Evolutionary conservation across 306 rosid genomes (phyloP).

Genomic region (Dicorynia guianensis): DNA sequence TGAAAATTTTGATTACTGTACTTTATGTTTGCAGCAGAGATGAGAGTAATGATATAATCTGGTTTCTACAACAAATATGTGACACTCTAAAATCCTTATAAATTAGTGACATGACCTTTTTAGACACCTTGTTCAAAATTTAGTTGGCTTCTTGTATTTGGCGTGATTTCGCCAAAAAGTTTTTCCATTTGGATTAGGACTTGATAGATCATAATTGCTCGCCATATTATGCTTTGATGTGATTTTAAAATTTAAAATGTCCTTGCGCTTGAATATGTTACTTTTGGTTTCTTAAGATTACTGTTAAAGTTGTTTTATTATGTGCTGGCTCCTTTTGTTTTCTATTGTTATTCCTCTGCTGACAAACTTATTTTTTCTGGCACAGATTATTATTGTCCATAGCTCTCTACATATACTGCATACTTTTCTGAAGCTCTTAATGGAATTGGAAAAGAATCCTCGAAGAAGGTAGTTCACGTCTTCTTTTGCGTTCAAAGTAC

Average conservation of each 20-base stretch:
- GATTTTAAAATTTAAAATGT: not conserved
- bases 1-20: too few relatives aligned
- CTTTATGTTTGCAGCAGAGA: too few relatives aligned
- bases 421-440: constrained; percentile 67
- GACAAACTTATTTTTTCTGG: constrained; percentile 36
- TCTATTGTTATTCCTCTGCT: constrained; percentile 33
- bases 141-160: not conserved
- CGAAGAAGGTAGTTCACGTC: constrained; percentile 66
- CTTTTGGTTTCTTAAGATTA: constrained; percentile 19
- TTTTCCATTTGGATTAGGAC: constrained; percentile 16
- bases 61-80: too few relatives aligned
- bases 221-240: constrained; percentile 17
- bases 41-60: too few relatives aligned
- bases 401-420: constrained; percentile 72
- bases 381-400: constrained; percentile 70
- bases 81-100: too few relatives aligned
- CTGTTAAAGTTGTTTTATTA: constrained; percentile 21
- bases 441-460: constrained; percentile 53
- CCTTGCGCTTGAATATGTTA: constrained; percentile 22
- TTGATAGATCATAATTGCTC: constrained; percentile 29
- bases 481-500: constrained; percentile 27
- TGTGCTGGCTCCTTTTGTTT: constrained; percentile 24
- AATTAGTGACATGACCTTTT: too few relatives aligned
- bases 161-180: constrained; percentile 8
- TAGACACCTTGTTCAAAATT: too few relatives aligned